Base-by-base conservation (phyloP, 345 rosid genomes). In the Sisymbrium altissimum region DNA sequence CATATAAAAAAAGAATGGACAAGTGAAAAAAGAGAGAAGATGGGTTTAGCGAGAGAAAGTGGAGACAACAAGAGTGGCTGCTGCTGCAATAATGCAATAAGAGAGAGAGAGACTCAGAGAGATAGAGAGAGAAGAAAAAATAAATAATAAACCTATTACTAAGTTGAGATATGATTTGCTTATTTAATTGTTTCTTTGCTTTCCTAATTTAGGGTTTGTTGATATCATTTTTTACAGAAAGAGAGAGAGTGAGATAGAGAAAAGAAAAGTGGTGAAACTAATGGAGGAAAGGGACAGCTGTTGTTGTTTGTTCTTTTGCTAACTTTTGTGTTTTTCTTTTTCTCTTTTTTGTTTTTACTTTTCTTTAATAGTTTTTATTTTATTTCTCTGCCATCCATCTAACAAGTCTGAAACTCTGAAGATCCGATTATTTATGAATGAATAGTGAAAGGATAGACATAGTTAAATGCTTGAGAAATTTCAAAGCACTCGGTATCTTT, bases 131-230 rank as follows among this genome's bases (percentile, higher is more conserved):
- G 40, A 62, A 5, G 14, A 40, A 3, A 58, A 68, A 48, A 36
- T 30, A 48, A 6, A 13, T 29, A 33, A 66, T 17, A 73, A 81
- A 23, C 60, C 23, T 70, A 60, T 61, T 60, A 19, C 44, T 43
- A 50, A 65, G 43, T 78, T 27, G 7, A 21, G 52, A 21, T 49
- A 65, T 71, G 68, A 62, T 70, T 78, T 68, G 17, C 7, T 57
- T 69, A 53, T 66, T 60, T 39, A 75, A 71, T 77, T 64, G 43
- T 64, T 43, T 45, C 3, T 45, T 23, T 70, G 62, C 78, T 83
- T 82, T 32, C 83, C 86, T 76, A 57, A 67, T 80, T 66, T 81
- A 83, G 85, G 86, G 85, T 53, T 82, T 73, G 55, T 45, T 69
- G 70, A 69, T 61, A 68, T 76, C 55, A 46, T 33, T 18, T 53